Evolutionary conservation across 139 green algal genomes (phyloP), one percentile per base, ranked within the genome.

Genomic region (Ettlia oleoabundans): DNA sequence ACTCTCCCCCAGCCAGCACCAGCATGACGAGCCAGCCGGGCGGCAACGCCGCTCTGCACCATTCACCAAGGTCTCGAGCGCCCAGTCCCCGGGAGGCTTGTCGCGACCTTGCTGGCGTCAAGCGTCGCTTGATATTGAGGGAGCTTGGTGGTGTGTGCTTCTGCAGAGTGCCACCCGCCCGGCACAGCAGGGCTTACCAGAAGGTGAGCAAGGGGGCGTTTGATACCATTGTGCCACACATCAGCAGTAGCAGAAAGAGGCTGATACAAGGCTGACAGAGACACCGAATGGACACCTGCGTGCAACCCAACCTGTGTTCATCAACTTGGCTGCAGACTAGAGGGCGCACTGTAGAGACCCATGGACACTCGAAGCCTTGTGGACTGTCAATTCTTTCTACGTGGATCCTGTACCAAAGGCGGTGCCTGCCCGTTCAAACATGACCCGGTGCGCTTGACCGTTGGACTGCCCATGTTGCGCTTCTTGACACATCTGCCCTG

Each of bases 371-470:
- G 75, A 18, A 66, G 40, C 21, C 7, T 40, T 28, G 33, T 53
- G 30, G 75, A 85, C 52, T 87, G 83, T 66, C 18, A 37, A 0
- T 87, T 63, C 35, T 87, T 63, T n/a, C 33, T 87, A 7, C 72
- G 40, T 10, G 82, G 82, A 78, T 28, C 21, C 10, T 87, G 82
- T 61, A 80, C n/a, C 42, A 78, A 68, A 52, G 82, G 82, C 9
- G 52, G 28, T 15, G 24, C 32, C 19, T 87, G 82, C 62, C 62
- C 82, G 21, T 87, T 87, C 47, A 72, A n/a, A 41, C 82, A 87
- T 64, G 82, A 84, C 64, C 61, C 55, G 62, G 76, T 82, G 76
- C 33, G 74, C 9, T 3, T 26, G 24, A 8, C 33, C 33, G 28
- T 42, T 19, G 61, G 21, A 32, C 21, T 37, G 21, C 22, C 18